A percentile compares a stretch with the other conserved stretches of the same genome.
These are phyloP conservation scores for Botrytis squamosa DNA, from an alignment of 2,329 filamentous ascomycete species.

Conservation along the genomic window DNA sequence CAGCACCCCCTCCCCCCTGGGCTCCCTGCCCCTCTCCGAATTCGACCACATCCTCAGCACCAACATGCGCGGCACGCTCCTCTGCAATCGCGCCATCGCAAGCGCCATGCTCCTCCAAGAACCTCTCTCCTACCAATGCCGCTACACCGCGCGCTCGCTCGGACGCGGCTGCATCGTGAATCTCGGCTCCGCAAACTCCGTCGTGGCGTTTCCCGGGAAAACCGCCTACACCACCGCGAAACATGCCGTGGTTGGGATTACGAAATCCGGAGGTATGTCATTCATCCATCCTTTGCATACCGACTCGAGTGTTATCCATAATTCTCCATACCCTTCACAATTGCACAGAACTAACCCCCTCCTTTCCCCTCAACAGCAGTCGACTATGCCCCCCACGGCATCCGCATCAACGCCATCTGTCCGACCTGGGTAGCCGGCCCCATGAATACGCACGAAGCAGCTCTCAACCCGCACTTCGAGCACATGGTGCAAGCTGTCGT, in stretches of 20 bases:
- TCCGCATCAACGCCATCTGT: constrained; percentile 17
- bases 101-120: neutral
- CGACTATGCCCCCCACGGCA: constrained; percentile 1
- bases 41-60: neutral
- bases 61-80: neutral
- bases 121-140: neutral
- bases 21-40: neutral
- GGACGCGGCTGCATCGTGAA: neutral
- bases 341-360: neutral
- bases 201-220: neutral
- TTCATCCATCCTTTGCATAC: too few relatives aligned
- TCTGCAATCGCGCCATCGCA: neutral
- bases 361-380: neutral
- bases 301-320: neutral
- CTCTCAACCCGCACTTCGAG: neutral
- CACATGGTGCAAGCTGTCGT: neutral
- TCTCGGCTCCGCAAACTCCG: neutral
- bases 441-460: neutral
- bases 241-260: constrained; percentile 6
- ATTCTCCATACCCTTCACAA: rapidly evolving
- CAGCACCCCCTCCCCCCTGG: too few relatives aligned
- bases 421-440: constrained; percentile 9
- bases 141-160: neutral
- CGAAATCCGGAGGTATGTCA: constrained; percentile 2
- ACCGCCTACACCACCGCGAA: neutral